phyloP scores from a whole-genome alignment of 225 moss, liverwort and hornwort genomes.

The Polytrichum formosum region DNA sequence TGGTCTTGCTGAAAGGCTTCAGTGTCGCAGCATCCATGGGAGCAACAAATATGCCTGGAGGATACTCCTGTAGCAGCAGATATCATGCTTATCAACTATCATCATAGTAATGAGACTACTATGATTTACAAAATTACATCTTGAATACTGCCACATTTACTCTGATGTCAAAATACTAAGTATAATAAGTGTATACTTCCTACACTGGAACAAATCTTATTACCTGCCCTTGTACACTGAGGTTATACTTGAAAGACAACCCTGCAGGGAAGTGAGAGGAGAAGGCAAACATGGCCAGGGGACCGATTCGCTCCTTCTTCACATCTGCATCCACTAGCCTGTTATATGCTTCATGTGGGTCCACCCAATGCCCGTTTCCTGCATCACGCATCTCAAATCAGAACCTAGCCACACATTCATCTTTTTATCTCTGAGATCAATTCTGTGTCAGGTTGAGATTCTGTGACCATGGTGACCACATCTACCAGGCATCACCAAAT shows the following conservation, averaged over 20 bases:
- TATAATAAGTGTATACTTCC: constrained; percentile 1
- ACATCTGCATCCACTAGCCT: constrained; percentile 64
- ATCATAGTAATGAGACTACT: no score
- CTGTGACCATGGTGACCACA: background rate
- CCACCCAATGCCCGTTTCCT: constrained; percentile 79
- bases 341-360: constrained; percentile 65
- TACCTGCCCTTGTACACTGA: constrained; percentile 78
- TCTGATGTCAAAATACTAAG: background rate
- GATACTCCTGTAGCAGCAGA: constrained; percentile 69
- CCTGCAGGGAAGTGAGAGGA: constrained; percentile 78
- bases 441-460: background rate
- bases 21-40: constrained; percentile 71
- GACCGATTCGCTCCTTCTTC: constrained; percentile 66
- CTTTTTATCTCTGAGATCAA: background rate
- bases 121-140: background rate
- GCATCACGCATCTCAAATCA: constrained; percentile 24
- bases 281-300: constrained; percentile 75
- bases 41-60: constrained; percentile 78
- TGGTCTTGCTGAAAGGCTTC: constrained; percentile 72
- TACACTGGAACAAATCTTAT: background rate
- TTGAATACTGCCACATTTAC: background rate
- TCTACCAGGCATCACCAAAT: background rate
- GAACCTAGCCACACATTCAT: background rate
- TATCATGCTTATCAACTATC: background rate
- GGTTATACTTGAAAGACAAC: constrained; percentile 63